Evolutionary conservation across 1,284 basidiomycete genomes (phyloP).

Genomic region (Psilocybe mexicana): DNA sequence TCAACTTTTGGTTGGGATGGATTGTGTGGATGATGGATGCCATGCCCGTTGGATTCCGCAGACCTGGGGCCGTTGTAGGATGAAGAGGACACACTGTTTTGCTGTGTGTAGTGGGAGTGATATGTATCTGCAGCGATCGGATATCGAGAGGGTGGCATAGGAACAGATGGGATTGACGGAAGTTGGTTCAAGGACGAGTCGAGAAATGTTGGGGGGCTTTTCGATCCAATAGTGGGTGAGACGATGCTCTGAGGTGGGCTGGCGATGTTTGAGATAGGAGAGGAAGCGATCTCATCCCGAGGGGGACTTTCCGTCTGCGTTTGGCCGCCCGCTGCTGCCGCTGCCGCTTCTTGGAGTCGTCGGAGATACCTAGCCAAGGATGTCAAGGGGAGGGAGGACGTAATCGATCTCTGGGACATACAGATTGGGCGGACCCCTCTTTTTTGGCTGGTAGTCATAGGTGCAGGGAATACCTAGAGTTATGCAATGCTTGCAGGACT

Average conservation of each 20-base stretch:
- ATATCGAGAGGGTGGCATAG: slow-evolving; percentile 67
- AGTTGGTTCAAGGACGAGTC: slow-evolving; percentile 50
- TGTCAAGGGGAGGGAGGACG: slow-evolving; percentile 4
- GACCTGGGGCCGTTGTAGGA: slow-evolving; percentile 34
- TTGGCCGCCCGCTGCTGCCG: slow-evolving; percentile 53
- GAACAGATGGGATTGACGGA: slow-evolving; percentile 39
- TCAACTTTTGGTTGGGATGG: slow-evolving; percentile 40
- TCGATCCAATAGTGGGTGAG: slow-evolving; percentile 46
- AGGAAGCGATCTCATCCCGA: slow-evolving; percentile 41
- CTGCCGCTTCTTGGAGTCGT: slow-evolving; percentile 75
- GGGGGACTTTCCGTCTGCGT: slow-evolving; percentile 30
- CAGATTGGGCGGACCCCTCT: slow-evolving; percentile 88
- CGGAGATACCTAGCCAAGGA: slow-evolving; percentile 61
- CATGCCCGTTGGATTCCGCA: slow-evolving; percentile 35
- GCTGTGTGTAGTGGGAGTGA: slow-evolving; percentile 52
- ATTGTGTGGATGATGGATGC: slow-evolving; percentile 27
- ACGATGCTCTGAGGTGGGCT: slow-evolving; percentile 52
- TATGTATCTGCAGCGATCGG: slow-evolving; percentile 70
- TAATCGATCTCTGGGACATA: slow-evolving; percentile 40
- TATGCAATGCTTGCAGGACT: slow-evolving; percentile 81
- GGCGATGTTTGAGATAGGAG: slow-evolving; percentile 50
- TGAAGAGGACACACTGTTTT: slow-evolving; percentile 40
- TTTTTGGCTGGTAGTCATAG: slow-evolving; percentile 90
- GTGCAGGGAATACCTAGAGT: slow-evolving; percentile 83
- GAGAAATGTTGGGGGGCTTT: slow-evolving; percentile 50